These are phyloP conservation scores for Colletotrichum echinochloae DNA, from an alignment of 2,329 filamentous ascomycete genomes.

Conservation along the genomic window DNA sequence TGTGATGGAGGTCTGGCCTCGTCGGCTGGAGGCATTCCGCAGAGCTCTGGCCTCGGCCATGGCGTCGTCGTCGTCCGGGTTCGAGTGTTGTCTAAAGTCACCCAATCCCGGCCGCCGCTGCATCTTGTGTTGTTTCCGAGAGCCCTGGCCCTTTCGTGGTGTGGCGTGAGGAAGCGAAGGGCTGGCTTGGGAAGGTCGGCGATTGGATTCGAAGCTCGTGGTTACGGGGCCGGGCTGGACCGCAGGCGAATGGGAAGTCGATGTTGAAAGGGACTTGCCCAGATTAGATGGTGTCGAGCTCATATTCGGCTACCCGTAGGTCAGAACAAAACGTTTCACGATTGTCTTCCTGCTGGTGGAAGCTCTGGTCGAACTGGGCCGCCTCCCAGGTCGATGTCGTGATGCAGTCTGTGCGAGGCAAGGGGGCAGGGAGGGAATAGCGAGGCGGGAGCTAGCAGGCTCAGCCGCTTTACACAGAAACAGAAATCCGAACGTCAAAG, in stretches of 20 bases:
- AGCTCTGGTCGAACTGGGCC: slow-evolving; percentile 13
- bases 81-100: slow-evolving; percentile 49
- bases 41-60: slow-evolving; percentile 81
- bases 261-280: slow-evolving; percentile 65
- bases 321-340: neutral
- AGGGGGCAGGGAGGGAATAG: neutral
- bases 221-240: slow-evolving; percentile 57
- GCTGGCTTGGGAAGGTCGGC: slow-evolving; percentile 57
- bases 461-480: neutral
- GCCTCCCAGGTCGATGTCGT: slow-evolving; percentile 17
- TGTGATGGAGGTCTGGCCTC: slow-evolving; percentile 96
- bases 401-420: slow-evolving; percentile 23
- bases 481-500: neutral
- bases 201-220: slow-evolving; percentile 62
- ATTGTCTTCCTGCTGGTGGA: slow-evolving; percentile 13
- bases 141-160: slow-evolving; percentile 80
- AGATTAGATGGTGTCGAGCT: slow-evolving; percentile 51
- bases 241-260: slow-evolving; percentile 56
- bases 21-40: slow-evolving; percentile 73
- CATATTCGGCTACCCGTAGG: slow-evolving; percentile 40
- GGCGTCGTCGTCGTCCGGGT: slow-evolving; percentile 82
- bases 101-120: slow-evolving; percentile 75
- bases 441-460: neutral
- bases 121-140: slow-evolving; percentile 85
- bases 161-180: slow-evolving; percentile 53